Conservation (phyloP, 73 alveolate genomes). For the Paraurostyla sp. region DNA sequence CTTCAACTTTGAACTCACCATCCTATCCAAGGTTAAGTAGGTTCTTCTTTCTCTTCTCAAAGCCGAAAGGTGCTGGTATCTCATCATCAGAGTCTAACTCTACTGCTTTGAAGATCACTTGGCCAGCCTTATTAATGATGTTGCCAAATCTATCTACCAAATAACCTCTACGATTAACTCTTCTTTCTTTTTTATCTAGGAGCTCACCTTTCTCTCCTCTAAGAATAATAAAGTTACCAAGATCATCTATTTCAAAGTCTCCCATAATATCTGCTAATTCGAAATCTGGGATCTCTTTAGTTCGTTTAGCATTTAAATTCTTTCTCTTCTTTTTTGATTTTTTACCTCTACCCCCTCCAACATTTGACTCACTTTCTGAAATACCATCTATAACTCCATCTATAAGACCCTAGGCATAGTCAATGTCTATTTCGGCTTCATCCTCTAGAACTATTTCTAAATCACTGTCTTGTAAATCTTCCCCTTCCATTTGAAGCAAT, state of each 20-base stretch:
- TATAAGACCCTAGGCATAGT: constrained; percentile 65
- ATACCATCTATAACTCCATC: constrained; percentile 74
- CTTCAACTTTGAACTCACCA: constrained; percentile 51
- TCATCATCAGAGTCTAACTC: constrained; percentile 81
- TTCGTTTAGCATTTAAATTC: constrained; percentile 42
- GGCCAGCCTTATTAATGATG: constrained; percentile 60
- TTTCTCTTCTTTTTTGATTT: constrained; percentile 60
- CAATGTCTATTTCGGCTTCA: constrained; percentile 73
- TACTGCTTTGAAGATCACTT: constrained; percentile 64
- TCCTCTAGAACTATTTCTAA: constrained; percentile 63
- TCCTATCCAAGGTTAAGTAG: constrained; percentile 57
- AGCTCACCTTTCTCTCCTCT: constrained; percentile 70
- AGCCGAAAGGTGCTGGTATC: constrained; percentile 80
- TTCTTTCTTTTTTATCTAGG: constrained; percentile 65
- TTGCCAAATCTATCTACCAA: constrained; percentile 71
- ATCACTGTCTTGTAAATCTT: constrained; percentile 37
- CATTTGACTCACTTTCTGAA: constrained; percentile 58
- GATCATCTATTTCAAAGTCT: constrained; percentile 79
- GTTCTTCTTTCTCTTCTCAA: constrained; percentile 76
- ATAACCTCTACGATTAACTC: constrained; percentile 78
- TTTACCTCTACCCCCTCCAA: neutral
- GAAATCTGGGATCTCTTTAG: constrained; percentile 76
- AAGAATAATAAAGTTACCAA: constrained; percentile 73
- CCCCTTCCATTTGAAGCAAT: constrained; percentile 47
- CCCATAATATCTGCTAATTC: constrained; percentile 82